A percentile compares a stretch with the other conserved stretches of the same genome.
These are phyloP conservation scores for Collybia sp. DNA, from an alignment of 768 basidiomycete species.

Conservation along the genomic window DNA sequence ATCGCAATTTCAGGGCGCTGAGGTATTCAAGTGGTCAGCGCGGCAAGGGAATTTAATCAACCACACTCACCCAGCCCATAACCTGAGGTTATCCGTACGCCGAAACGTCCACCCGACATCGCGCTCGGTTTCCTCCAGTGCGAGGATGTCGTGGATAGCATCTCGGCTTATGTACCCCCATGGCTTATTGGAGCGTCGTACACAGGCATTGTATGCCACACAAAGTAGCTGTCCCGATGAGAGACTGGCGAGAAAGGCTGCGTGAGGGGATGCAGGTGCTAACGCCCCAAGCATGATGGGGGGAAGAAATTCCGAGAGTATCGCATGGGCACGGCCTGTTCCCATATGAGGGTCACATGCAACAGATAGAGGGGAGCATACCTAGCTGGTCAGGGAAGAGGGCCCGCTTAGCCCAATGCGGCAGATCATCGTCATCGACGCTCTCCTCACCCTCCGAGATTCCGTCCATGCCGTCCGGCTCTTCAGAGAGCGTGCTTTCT, in stretches of 20 bases:
- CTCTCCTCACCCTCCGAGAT: conserved; percentile 37
- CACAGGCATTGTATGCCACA: conserved; percentile 72
- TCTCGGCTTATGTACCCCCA: conserved; percentile 85
- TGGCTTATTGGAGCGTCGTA: conserved; percentile 75
- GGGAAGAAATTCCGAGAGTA: conserved; percentile 61
- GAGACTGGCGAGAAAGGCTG: conserved; percentile 47
- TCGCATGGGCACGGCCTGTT: conserved; percentile 59
- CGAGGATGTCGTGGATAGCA: conserved; percentile 74
- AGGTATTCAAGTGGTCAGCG: background rate
- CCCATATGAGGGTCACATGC: no score
- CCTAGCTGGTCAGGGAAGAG: conserved; percentile 57
- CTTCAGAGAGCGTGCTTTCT: conserved; percentile 42
- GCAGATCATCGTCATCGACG: conserved; percentile 68
- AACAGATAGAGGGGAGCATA: conserved; percentile 15
- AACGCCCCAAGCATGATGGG: conserved; percentile 39
- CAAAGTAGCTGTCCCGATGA: conserved; percentile 82
- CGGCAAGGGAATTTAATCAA: background rate
- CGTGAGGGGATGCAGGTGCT: conserved; percentile 24
- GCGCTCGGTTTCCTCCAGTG: conserved; percentile 50
- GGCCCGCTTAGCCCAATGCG: conserved; percentile 69
- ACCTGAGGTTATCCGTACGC: conserved; percentile 76
- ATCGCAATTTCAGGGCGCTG: conserved; percentile 81
- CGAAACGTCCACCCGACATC: conserved; percentile 74
- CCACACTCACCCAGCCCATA: conserved; percentile 76
- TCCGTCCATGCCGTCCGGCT: conserved; percentile 51